A percentile compares a stretch with the other conserved stretches of the same genome.
Evolutionary conservation across 2,329 filamentous ascomycete genomes (phyloP).

Genomic region (Coniochaeta hoffmannii): DNA sequence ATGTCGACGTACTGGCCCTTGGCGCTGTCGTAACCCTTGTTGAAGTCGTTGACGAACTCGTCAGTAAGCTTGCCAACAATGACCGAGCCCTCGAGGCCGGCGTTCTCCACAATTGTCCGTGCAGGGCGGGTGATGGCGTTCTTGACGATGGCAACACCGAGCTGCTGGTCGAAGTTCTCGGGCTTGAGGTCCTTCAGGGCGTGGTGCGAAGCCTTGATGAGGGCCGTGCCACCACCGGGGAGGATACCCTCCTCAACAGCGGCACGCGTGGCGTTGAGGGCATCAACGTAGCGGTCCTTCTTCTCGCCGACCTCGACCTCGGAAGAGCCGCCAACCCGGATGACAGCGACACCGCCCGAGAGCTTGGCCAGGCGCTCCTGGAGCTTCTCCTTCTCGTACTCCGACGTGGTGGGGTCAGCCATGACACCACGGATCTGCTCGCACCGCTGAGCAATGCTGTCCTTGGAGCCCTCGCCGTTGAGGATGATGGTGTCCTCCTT

Average conservation of each 20-base stretch:
- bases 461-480: conserved; percentile 94
- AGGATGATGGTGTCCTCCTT: conserved; percentile 99
- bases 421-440: conserved; percentile 99
- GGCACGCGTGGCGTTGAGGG: conserved; percentile 93
- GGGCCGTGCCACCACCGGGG: conserved; percentile 93
- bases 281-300: conserved; percentile 99
- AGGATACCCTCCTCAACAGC: conserved; percentile 99
- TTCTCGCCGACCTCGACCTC: conserved; percentile 99
- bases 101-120: conserved; percentile 94
- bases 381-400: conserved; percentile 99
- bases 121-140: conserved; percentile 95
- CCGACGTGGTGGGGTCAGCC: conserved; percentile 84
- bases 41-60: conserved; percentile 87
- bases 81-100: conserved; percentile 89
- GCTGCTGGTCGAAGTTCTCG: conserved; percentile 97
- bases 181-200: conserved; percentile 77
- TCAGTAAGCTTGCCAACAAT: conserved; percentile 97
- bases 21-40: conserved; percentile 94
- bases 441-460: conserved; percentile 86
- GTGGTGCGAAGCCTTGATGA: conserved; percentile 93
- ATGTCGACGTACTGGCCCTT: conserved; percentile 99
- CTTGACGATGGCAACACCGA: conserved; percentile 96
- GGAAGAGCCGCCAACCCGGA: conserved; percentile 95
- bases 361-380: conserved; percentile 99
- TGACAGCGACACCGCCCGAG: conserved; percentile 96